phyloP scores from a whole-genome alignment of 352 stramenopile species.

The Peronospora farinosa region DNA sequence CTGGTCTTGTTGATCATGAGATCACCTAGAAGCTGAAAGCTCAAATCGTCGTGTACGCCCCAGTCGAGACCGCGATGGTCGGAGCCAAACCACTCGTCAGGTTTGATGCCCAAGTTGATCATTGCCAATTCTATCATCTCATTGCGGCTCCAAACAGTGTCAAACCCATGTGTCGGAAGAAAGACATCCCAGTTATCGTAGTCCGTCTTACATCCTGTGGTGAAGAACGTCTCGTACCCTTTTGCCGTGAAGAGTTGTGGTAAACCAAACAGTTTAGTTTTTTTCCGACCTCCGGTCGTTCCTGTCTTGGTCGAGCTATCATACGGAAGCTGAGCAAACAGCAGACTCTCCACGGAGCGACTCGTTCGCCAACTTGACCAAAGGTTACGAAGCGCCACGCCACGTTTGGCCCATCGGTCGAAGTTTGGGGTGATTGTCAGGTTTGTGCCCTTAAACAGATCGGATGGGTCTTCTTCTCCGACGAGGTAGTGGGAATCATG shows the following conservation, averaged over 20 bases:
- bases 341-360: slow-evolving; percentile 43
- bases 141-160: slow-evolving; percentile 30
- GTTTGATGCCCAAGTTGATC: slow-evolving; percentile 27
- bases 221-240: slow-evolving; percentile 41
- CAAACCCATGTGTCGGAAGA: slow-evolving; percentile 42
- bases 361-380: slow-evolving; percentile 55
- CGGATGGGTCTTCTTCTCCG: slow-evolving; percentile 29
- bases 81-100: slow-evolving; percentile 24
- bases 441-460: slow-evolving; percentile 23
- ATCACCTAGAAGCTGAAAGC: slow-evolving; percentile 40
- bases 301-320: slow-evolving; percentile 30
- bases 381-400: slow-evolving; percentile 41
- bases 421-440: slow-evolving; percentile 36
- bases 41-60: slow-evolving; percentile 51
- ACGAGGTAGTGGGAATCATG: slow-evolving; percentile 46
- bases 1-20: slow-evolving; percentile 40
- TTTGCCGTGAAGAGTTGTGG: slow-evolving; percentile 43
- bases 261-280: slow-evolving; percentile 28
- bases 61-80: slow-evolving; percentile 22
- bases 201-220: slow-evolving; percentile 31
- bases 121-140: slow-evolving; percentile 39
- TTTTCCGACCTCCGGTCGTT: slow-evolving; percentile 19
- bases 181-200: slow-evolving; percentile 50
- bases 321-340: slow-evolving; percentile 44
- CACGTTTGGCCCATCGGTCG: slow-evolving; percentile 40